Conservation (phyloP, 257 asterid genomes). For the Solanum arcanum region DNA sequence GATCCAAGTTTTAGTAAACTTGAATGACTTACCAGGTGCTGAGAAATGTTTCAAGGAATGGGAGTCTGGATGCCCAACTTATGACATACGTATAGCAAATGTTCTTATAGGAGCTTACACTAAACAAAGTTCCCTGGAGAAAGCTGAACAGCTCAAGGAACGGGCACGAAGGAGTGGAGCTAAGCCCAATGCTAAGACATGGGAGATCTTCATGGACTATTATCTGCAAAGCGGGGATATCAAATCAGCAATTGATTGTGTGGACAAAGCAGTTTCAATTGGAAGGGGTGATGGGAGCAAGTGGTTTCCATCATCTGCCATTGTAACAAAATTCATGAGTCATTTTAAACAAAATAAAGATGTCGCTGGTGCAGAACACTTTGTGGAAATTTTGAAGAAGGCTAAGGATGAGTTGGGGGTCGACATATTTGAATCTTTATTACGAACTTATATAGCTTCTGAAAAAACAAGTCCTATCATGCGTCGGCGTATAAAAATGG, state of each 20-base stretch:
- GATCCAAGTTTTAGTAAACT: conserved; percentile 69
- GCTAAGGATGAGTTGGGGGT: conserved; percentile 32
- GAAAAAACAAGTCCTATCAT: conserved; percentile 50
- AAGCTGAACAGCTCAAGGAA: conserved; percentile 57
- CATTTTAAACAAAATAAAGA: conserved; percentile 61
- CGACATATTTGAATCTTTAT: conserved; percentile 49
- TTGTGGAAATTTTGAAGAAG: conserved; percentile 46
- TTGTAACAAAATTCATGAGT: conserved; percentile 40
- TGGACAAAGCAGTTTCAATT: conserved; percentile 40
- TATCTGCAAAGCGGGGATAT: conserved; percentile 46
- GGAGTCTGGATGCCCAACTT: conserved; percentile 39
- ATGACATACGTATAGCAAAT: conserved; percentile 72
- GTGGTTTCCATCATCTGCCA: conserved; percentile 45
- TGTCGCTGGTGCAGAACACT: conserved; percentile 60
- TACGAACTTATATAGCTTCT: conserved; percentile 66
- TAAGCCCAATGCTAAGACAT: conserved; percentile 70
- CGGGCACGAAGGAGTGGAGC: conserved; percentile 53
- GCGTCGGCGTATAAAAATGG: conserved; percentile 77
- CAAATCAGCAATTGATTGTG: conserved; percentile 44
- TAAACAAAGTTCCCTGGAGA: conserved; percentile 36
- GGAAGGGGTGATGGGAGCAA: conserved; percentile 60
- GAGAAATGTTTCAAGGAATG: conserved; percentile 88
- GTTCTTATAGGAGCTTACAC: conserved; percentile 72
- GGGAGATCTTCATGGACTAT: conserved; percentile 75
- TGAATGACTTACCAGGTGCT: conserved; percentile 87